Evolutionary conservation across 805 yeast species (phyloP), one percentile per base, ranked within the genome.

Genomic region (Wickerhamiella occidentalis): DNA sequence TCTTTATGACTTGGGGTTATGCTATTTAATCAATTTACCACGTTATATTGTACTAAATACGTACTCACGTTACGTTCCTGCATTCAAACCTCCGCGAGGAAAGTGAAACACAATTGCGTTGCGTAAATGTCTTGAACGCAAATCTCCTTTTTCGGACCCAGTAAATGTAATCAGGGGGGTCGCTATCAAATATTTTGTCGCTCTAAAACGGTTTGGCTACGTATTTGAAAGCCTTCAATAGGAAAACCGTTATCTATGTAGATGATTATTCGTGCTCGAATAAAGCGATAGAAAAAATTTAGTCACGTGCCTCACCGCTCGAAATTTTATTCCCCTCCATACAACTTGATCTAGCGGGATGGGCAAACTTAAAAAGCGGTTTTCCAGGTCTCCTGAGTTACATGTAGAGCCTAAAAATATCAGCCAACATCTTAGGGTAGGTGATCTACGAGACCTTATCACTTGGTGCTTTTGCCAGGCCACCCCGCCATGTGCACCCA

Each of bases 401-500:
- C 43, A 26, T 19, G 43, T 37, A 18, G 43, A 37, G 12, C 51
- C 55, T 1, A 30, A 22, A 23, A 17, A 29, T 19, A 28, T 52
- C 33, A 48, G 42, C 9, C 41, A 25, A 11, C 48, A 45, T 33
- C 40, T 61, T 17, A 47, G 49, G 12, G 58, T 57, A 1, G 55
- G 56, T 1, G 74, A 75, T 53, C 41, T 78, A 5, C 64, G 80
- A 40, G 76, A 74, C 52, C 57, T 78, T 43, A 63, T 74, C 0
- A 55, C 74, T 12, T 72, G 67, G 57, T 55, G 70, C 6, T 58
- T 74, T 50, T 64, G 70, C 6, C 73, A 69, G 28, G 67, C 65
- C 5, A 62, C 48, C 9, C 54, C 51, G 4, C 54, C 57, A 2
- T 56, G 69, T 42, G 61, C 68, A 1, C 80, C 81, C 1, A 61